A percentile compares a stretch with the other conserved stretches of the same genome.
Evolutionary conservation across 2,329 filamentous ascomycete species (phyloP).

Genomic region (Colletotrichum tropicicola): DNA sequence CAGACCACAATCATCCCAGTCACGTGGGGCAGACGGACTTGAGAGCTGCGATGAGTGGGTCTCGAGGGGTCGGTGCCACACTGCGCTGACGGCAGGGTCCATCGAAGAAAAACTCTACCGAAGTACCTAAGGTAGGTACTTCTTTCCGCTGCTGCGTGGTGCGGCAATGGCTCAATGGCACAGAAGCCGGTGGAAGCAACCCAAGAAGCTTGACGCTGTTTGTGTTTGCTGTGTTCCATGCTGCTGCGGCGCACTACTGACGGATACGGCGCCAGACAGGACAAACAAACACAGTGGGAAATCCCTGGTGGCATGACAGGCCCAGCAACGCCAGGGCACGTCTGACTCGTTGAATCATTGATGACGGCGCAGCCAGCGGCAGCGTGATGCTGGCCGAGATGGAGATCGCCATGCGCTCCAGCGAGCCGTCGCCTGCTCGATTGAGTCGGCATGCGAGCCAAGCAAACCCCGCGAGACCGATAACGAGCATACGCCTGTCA

Average conservation of each 20-base stretch:
- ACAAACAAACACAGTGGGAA: too few relatives aligned
- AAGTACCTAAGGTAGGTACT: neutral
- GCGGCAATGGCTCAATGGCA: neutral
- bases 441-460: slow-evolving; percentile 1
- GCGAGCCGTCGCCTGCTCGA: neutral
- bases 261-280: neutral
- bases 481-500: slow-evolving; percentile 11
- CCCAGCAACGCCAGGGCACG: neutral
- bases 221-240: neutral
- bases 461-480: slow-evolving; percentile 14
- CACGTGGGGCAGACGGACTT: neutral
- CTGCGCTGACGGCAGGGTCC: neutral
- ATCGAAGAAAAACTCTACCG: neutral
- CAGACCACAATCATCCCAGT: neutral
- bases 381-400: neutral
- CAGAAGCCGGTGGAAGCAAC: neutral
- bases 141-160: neutral
- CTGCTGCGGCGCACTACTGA: too few relatives aligned
- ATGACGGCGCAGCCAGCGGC: neutral
- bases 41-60: neutral
- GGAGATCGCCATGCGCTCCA: neutral
- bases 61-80: neutral
- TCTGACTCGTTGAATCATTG: slow-evolving; percentile 12
- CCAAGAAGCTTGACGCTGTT: too few relatives aligned
- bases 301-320: too few relatives aligned